Conservation (phyloP, 208 protist genomes). For the Leishmania turanica region DNA sequence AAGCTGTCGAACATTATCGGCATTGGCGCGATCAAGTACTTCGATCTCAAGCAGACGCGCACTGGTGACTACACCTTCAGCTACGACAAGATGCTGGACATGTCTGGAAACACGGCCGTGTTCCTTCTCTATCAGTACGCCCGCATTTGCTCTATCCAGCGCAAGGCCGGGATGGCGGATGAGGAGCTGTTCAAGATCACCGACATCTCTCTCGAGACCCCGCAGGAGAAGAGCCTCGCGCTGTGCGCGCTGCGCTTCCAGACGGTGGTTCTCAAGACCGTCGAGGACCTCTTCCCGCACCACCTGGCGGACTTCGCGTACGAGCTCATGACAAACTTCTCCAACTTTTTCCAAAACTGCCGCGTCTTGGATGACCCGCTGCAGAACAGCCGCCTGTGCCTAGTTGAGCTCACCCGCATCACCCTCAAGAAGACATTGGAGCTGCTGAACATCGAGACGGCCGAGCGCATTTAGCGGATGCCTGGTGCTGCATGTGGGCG, state of each 20-base stretch:
- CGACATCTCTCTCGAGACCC: slow-evolving; percentile 74
- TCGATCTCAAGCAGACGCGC: slow-evolving; percentile 95
- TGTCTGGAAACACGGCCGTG: slow-evolving; percentile 97
- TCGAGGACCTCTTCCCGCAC: slow-evolving; percentile 93
- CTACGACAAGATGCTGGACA: slow-evolving; percentile 96
- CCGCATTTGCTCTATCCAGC: slow-evolving; percentile 95
- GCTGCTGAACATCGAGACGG: slow-evolving; percentile 93
- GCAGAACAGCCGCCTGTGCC: slow-evolving; percentile 89
- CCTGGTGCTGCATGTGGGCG: background rate
- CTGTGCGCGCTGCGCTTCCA: slow-evolving; percentile 89
- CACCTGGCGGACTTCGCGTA: slow-evolving; percentile 97
- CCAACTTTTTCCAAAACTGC: slow-evolving; percentile 96
- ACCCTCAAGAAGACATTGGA: slow-evolving; percentile 92
- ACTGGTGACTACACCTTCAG: slow-evolving; percentile 96
- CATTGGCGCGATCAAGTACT: slow-evolving; percentile 97
- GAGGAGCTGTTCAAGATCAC: slow-evolving; percentile 57
- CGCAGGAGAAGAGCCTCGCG: slow-evolving; percentile 87
- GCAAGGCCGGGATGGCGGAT: slow-evolving; percentile 81
- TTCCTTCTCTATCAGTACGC: slow-evolving; percentile 98
- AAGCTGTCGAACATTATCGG: slow-evolving; percentile 92
- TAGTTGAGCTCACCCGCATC: slow-evolving; percentile 89
- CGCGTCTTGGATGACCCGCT: slow-evolving; percentile 81
- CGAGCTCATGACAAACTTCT: slow-evolving; percentile 93
- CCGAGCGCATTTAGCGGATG: slow-evolving; percentile 72
- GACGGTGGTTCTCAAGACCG: slow-evolving; percentile 84